Percentiles rank a stretch among this genome's conserved stretches.
Evolutionary conservation across 2,329 filamentous ascomycete genomes (phyloP).

Genomic region (Plenodomus biglobosus): DNA sequence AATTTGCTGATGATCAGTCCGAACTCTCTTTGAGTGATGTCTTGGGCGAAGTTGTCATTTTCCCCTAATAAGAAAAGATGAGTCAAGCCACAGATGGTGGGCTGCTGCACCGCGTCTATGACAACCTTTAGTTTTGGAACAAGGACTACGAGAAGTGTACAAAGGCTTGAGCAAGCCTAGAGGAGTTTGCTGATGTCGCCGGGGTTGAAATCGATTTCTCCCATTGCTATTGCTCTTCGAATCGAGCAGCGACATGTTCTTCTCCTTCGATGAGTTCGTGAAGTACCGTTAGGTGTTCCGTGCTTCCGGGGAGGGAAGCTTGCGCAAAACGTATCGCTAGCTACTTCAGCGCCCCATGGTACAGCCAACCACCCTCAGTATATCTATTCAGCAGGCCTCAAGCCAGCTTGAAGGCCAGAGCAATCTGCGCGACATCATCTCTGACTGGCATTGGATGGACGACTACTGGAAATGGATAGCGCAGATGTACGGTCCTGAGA

Average conservation of each 20-base stretch:
- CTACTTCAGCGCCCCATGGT: conserved; percentile 26
- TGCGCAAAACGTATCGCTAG: conserved; percentile 17
- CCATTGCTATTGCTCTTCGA: too few relatives aligned
- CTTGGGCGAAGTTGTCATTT: conserved; percentile 52
- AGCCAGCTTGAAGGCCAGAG: conserved; percentile 19
- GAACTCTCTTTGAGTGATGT: conserved; percentile 49
- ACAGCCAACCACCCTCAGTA: conserved; percentile 21
- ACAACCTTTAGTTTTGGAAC: conserved; percentile 54
- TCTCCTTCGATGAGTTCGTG: conserved; percentile 31
- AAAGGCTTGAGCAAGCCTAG: conserved; percentile 49
- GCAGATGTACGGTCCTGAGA: conserved; percentile 43
- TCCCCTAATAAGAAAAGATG: conserved; percentile 52
- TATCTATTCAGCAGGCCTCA: conserved; percentile 24
- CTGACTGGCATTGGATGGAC: conserved; percentile 31
- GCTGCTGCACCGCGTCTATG: conserved; percentile 52
- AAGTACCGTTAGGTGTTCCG: conserved; percentile 23
- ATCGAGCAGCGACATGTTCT: conserved; percentile 26
- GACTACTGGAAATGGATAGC: conserved; percentile 43
- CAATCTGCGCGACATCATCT: conserved; percentile 27
- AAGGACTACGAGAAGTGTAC: conserved; percentile 47
- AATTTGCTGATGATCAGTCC: conserved; percentile 43
- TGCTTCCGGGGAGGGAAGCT: conserved; percentile 9
- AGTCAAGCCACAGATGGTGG: conserved; percentile 47
- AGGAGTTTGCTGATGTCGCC: conserved; percentile 48
- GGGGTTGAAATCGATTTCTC: conserved; percentile 39